These are phyloP conservation scores for Ceratocystis huliohia DNA, from an alignment of 2,329 filamentous ascomycete genomes.

Conservation along the genomic window DNA sequence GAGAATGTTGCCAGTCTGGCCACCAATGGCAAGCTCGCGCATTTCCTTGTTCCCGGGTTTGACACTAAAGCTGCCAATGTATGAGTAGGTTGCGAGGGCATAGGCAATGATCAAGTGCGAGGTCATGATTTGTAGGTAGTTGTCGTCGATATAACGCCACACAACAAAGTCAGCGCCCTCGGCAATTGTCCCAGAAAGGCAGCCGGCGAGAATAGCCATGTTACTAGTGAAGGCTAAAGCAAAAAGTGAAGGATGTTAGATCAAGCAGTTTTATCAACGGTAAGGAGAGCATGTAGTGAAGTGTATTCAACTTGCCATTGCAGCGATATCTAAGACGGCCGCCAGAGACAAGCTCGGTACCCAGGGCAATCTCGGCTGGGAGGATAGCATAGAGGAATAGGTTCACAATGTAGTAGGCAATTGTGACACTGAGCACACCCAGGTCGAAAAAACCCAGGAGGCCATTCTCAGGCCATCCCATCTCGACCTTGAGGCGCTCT, in stretches of 20 bases:
- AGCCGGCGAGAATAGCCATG: conserved; percentile 55
- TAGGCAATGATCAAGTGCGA: conserved; percentile 69
- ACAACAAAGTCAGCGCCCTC: conserved; percentile 73
- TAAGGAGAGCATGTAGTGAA: not conserved
- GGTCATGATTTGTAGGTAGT: conserved; percentile 76
- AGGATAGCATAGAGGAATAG: conserved; percentile 62
- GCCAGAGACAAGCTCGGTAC: conserved; percentile 56
- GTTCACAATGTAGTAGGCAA: conserved; percentile 68
- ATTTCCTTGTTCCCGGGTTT: conserved; percentile 57
- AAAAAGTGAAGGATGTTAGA: not conserved
- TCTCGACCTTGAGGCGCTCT: conserved; percentile 61
- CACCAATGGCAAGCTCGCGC: conserved; percentile 71
- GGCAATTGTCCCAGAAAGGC: conserved; percentile 59
- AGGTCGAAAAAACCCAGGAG: conserved; percentile 57
- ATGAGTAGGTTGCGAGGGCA: conserved; percentile 62
- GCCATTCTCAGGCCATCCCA: conserved; percentile 67
- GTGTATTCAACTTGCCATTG: conserved; percentile 43
- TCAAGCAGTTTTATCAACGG: not conserved
- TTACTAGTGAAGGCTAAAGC: conserved; percentile 59
- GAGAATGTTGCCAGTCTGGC: conserved; percentile 68
- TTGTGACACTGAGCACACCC: conserved; percentile 53
- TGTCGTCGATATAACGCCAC: conserved; percentile 87
- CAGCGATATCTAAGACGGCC: conserved; percentile 72
- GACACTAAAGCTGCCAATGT: conserved; percentile 69
- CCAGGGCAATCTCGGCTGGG: conserved; percentile 59